A percentile compares a stretch with the other conserved stretches of the same genome.
Conservation (phyloP, 345 rosid genomes). For the Populus nigra region DNA sequence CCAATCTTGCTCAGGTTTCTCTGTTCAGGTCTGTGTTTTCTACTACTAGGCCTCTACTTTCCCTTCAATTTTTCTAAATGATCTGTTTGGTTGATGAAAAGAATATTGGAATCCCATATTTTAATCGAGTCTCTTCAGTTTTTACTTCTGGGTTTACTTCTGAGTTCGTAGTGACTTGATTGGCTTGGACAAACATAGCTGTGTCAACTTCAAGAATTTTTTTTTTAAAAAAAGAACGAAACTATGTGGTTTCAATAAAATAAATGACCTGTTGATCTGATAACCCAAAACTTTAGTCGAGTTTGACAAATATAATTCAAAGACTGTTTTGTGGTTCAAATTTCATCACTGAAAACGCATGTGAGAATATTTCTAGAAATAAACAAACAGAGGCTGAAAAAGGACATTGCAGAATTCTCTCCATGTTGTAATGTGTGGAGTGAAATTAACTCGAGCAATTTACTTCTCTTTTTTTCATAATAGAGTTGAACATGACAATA, state of each 20-base stretch:
- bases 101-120: slow-evolving; percentile 8
- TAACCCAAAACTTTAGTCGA: no score
- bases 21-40: slow-evolving; percentile 66
- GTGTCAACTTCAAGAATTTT: no score
- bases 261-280: no score
- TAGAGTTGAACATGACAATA: neutral
- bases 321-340: neutral
- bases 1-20: slow-evolving; percentile 98
- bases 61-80: neutral
- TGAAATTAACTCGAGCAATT: neutral
- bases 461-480: neutral
- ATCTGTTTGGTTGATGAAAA: slow-evolving; percentile 28
- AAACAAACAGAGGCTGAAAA: neutral
- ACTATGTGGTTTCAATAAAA: no score
- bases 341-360: neutral
- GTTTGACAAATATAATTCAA: neutral
- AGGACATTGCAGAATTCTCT: neutral
- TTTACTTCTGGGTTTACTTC: no score
- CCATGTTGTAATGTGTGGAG: neutral
- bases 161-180: no score
- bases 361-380: neutral
- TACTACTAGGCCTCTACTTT: neutral
- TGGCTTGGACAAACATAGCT: no score
- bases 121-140: neutral
- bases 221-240: no score